A percentile compares a stretch with the other conserved stretches of the same genome.
Conservation (phyloP, 768 basidiomycete genomes). For the Chlorophyllum brunneum region DNA sequence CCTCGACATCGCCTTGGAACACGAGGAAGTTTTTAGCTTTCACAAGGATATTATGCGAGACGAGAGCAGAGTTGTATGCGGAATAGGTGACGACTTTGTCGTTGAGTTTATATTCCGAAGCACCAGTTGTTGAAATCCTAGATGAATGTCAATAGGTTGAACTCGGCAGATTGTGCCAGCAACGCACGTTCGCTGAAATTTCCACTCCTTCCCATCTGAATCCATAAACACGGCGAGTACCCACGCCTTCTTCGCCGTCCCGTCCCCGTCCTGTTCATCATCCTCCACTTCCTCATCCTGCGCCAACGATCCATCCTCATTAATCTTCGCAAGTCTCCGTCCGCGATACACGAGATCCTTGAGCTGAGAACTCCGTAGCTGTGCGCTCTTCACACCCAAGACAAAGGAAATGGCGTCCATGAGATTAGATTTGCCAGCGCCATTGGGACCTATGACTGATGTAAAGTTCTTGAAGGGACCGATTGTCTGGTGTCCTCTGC, state of each 20-base stretch:
- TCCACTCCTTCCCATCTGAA: slow-evolving; percentile 74
- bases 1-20: slow-evolving; percentile 98
- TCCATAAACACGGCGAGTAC: slow-evolving; percentile 91
- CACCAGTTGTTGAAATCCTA: slow-evolving; percentile 85
- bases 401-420: slow-evolving; percentile 99
- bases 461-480: slow-evolving; percentile 94
- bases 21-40: slow-evolving; percentile 99
- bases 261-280: slow-evolving; percentile 59
- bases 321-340: slow-evolving; percentile 53
- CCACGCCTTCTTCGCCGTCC: slow-evolving; percentile 91
- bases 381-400: slow-evolving; percentile 91
- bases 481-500: slow-evolving; percentile 76
- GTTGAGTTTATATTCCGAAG: slow-evolving; percentile 91
- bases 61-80: slow-evolving; percentile 84
- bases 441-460: slow-evolving; percentile 97
- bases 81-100: slow-evolving; percentile 77
- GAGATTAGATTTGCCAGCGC: slow-evolving; percentile 96
- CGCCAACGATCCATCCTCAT: slow-evolving; percentile 39
- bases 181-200: slow-evolving; percentile 88
- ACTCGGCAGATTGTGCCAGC: slow-evolving; percentile 25
- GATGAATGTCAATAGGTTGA: slow-evolving; percentile 3
- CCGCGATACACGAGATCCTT: slow-evolving; percentile 97
- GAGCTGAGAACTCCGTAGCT: slow-evolving; percentile 88
- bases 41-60: slow-evolving; percentile 91
- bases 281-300: slow-evolving; percentile 47